A percentile compares a stretch with the other conserved stretches of the same genome.
phyloP scores from a whole-genome alignment of 345 rosid species.

The Geranium rotundifolium region DNA sequence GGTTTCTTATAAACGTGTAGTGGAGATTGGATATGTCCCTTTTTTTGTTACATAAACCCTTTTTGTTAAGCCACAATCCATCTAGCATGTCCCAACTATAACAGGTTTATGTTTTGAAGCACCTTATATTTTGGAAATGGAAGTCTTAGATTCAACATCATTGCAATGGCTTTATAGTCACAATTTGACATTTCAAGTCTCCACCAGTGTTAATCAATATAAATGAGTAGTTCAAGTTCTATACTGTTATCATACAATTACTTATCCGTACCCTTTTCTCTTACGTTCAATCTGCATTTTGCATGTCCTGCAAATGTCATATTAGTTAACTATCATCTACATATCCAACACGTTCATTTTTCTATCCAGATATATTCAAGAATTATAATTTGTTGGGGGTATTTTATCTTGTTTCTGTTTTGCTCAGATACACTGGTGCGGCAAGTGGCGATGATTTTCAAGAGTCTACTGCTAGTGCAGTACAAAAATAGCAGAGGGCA shows the following conservation, averaged over 20 bases:
- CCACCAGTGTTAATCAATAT: not conserved
- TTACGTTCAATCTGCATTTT: no score
- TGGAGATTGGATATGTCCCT: no score
- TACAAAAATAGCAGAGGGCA: conserved; percentile 44
- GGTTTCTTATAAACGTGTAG: no score
- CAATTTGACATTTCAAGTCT: no score
- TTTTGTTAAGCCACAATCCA: no score
- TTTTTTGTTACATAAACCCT: no score
- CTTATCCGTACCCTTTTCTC: not conserved
- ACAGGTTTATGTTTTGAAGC: no score
- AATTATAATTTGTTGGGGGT: not conserved
- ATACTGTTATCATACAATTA: not conserved
- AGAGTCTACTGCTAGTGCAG: conserved; percentile 43
- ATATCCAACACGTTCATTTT: not conserved
- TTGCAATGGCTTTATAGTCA: no score
- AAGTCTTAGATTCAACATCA: no score
- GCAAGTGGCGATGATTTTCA: conserved; percentile 42
- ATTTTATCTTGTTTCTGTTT: not conserved
- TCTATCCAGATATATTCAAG: not conserved
- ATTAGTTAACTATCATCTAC: not conserved
- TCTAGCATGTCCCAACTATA: no score
- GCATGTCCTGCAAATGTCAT: not conserved
- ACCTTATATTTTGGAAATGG: no score
- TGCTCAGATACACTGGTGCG: conserved; percentile 48
- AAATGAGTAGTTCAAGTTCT: no score